A percentile compares a stretch with the other conserved stretches of the same genome.
Conservation (phyloP, 2,329 filamentous ascomycete species). For the Fonsecaea multimorphosa region DNA sequence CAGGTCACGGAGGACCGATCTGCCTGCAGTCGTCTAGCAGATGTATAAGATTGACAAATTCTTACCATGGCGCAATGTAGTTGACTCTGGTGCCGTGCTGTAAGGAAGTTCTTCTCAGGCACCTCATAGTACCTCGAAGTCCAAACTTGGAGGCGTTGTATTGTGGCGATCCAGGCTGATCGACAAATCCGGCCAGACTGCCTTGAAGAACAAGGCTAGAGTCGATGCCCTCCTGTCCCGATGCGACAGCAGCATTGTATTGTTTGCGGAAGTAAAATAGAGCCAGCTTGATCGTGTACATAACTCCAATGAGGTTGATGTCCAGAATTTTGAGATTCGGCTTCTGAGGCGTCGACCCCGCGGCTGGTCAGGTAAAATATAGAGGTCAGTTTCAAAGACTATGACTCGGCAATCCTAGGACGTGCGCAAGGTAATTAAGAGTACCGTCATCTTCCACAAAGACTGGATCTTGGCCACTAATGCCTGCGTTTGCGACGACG, state of each 20-base stretch:
- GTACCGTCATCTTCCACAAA: constrained; percentile 31
- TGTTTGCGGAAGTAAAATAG: constrained; percentile 46
- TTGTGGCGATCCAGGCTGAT: constrained; percentile 43
- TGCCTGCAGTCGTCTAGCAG: no score
- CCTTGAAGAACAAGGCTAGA: constrained; percentile 43
- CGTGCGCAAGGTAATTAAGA: neutral
- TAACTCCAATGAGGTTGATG: constrained; percentile 44
- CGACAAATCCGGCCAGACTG: constrained; percentile 44
- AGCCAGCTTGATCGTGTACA: constrained; percentile 47
- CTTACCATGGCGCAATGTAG: constrained; percentile 55
- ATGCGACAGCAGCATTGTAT: constrained; percentile 1
- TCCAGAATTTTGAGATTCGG: constrained; percentile 45
- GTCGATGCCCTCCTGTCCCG: constrained; percentile 40
- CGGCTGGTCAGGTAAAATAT: neutral
- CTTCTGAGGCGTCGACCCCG: neutral
- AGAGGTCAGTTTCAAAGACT: neutral
- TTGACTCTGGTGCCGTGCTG: constrained; percentile 55
- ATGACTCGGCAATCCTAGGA: no score
- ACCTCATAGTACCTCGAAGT: constrained; percentile 53
- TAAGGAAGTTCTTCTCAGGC: constrained; percentile 45
- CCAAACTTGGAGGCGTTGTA: constrained; percentile 56
- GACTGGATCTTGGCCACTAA: constrained; percentile 51
- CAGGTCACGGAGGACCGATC: no score
- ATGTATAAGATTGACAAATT: no score
- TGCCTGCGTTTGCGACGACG: constrained; percentile 71